Percentiles rank a stretch among this genome's conserved stretches.
phyloP scores from a whole-genome alignment of 805 yeast genomes.

The Danielia reshetovae region DNA sequence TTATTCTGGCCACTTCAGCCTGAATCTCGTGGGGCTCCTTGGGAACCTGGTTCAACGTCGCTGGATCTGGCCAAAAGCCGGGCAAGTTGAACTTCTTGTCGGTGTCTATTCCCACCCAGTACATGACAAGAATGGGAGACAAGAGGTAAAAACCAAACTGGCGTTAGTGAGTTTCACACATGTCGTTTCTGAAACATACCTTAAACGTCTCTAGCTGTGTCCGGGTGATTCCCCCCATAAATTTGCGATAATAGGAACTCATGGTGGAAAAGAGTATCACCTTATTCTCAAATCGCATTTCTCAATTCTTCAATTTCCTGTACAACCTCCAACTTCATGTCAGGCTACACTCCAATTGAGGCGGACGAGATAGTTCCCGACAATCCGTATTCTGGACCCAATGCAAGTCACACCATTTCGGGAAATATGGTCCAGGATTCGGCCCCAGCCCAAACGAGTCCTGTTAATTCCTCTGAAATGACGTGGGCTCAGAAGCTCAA shows the following conservation, averaged over 20 bases:
- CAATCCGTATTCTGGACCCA: neutral
- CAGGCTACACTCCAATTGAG: constrained; percentile 29
- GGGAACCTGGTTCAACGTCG: constrained; percentile 84
- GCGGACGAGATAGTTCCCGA: constrained; percentile 17
- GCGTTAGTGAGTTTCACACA: neutral
- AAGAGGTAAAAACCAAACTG: constrained; percentile 79
- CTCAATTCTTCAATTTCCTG: constrained; percentile 8
- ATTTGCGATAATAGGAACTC: constrained; percentile 23
- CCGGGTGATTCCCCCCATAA: constrained; percentile 35
- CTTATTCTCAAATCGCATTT: too few relatives aligned
- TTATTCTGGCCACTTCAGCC: constrained; percentile 86
- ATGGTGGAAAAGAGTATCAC: constrained; percentile 1
- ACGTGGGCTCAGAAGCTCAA: constrained; percentile 36
- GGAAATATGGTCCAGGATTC: neutral
- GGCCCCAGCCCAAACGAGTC: neutral
- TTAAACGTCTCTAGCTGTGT: constrained; percentile 43
- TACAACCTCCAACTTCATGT: constrained; percentile 13
- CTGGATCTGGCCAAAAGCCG: constrained; percentile 97
- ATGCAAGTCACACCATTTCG: neutral
- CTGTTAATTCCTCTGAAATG: constrained; percentile 1
- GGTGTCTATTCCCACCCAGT: constrained; percentile 86
- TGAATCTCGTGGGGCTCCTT: constrained; percentile 89
- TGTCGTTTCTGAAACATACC: constrained; percentile 22
- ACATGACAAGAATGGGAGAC: constrained; percentile 89
- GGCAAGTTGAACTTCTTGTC: constrained; percentile 86